Evolutionary conservation across 768 basidiomycete species (phyloP), one percentile per base, ranked within the genome.

Genomic region (Calocera cornea): DNA sequence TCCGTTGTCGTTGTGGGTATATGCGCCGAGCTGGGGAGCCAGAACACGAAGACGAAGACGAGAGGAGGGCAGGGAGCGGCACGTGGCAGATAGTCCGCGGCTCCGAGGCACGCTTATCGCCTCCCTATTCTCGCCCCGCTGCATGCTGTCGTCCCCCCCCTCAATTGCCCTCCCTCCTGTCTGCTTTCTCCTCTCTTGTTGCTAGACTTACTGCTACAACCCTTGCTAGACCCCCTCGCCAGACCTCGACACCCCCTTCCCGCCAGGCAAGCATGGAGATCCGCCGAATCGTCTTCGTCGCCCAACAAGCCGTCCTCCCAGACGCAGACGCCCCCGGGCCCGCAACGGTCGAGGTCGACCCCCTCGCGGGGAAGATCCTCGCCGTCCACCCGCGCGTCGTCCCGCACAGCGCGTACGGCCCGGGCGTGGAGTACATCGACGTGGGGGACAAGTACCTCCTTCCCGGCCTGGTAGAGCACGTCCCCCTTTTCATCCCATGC

Each of bases 401-500:
- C 66, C 76, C 49, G 72, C 68, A 22, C 16, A 74, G 77, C 22
- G 70, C 74, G 38, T 69, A 76, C 68, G 74, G 76, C 31, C 40
- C 63, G 36, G 67, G 75, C 22, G 70, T 71, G 41, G 74, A 81
- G 67, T 81, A 79, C 75, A 75, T 89, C 64, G 84, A 88, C 71
- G 84, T 81, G 19, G 86, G 83, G 22, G 76, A 84, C 47, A 80
- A 83, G 67, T 73, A 82, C 41, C 77, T 93, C 34, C 79, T 93
- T 17, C 91, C 91, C 7, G 91, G 91, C 27, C 81, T 92, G 36
- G 85, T 93, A 47, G 91, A 93, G 90, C 89, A 72, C 67, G 86
- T 78, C 33, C 1, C 8, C 16, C 41, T 31, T 63, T 47, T 27
- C 41, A 7, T 67, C 7, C 22, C 11, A 17, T 66, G n/a, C 5